These are phyloP conservation scores for Blastobotrys proliferans DNA, from an alignment of 1,139 yeast species.

Conservation along the genomic window DNA sequence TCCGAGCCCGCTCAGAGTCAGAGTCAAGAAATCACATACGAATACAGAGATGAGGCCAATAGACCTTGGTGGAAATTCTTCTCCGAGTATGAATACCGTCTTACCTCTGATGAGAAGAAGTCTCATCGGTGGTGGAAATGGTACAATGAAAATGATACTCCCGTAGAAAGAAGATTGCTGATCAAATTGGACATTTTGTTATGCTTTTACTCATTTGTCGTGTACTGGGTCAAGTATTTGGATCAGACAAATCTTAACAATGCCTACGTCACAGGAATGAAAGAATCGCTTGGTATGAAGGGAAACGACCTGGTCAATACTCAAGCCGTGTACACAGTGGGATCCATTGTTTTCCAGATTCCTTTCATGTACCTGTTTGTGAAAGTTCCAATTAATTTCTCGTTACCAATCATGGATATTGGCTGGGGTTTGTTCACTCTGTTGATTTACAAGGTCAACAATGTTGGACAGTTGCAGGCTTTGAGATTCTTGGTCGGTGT, in stretches of 20 bases:
- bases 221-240: constrained; percentile 34
- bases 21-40: too few species aligned
- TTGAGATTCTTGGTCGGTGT: constrained; percentile 56
- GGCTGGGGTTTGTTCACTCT: constrained; percentile 57
- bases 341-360: constrained; percentile 54
- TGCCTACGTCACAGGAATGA: constrained; percentile 30
- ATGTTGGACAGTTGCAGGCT: constrained; percentile 48
- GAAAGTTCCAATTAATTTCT: constrained; percentile 48
- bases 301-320: constrained; percentile 64
- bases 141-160: constrained; percentile 54
- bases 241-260: constrained; percentile 28
- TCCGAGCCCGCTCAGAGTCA: background rate
- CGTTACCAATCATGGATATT: constrained; percentile 48
- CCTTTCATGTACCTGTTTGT: constrained; percentile 40
- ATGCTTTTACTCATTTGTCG: constrained; percentile 55
- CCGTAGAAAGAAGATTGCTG: constrained; percentile 45
- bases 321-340: constrained; percentile 54
- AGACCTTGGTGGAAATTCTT: constrained; percentile 63
- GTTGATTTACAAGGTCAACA: constrained; percentile 43
- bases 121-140: constrained; percentile 57
- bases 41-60: constrained; percentile 43
- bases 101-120: constrained; percentile 28
- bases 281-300: constrained; percentile 40
- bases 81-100: constrained; percentile 58
- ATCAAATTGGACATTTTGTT: constrained; percentile 57